Evolutionary conservation across 2,329 filamentous ascomycete species (phyloP).

Genomic region (Scedosporium aurantiacum): DNA sequence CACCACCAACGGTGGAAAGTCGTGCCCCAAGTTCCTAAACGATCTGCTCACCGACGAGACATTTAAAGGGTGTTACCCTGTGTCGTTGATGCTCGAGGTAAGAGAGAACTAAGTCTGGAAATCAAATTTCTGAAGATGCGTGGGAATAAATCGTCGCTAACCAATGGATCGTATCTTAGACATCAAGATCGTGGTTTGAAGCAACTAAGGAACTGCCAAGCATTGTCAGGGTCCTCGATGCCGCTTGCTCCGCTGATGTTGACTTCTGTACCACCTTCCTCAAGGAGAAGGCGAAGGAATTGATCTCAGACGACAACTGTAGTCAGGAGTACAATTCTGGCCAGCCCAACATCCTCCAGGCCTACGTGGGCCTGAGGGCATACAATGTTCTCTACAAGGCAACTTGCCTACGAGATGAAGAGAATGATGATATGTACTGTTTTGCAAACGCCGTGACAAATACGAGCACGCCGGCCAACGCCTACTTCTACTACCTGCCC

Average conservation of each 20-base stretch:
- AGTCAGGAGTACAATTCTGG: constrained; percentile 54
- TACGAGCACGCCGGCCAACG: constrained; percentile 53
- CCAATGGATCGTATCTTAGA: constrained; percentile 34
- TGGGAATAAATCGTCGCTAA: background rate
- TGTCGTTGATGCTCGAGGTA: constrained; percentile 76
- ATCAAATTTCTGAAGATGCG: constrained; percentile 14
- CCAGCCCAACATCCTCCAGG: constrained; percentile 61
- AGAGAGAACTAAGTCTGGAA: constrained; percentile 1
- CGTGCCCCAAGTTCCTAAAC: constrained; percentile 58
- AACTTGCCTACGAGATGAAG: constrained; percentile 62
- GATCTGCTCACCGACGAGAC: constrained; percentile 52
- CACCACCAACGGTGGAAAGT: constrained; percentile 33
- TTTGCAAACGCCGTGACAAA: constrained; percentile 82
- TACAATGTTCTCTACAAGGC: constrained; percentile 73
- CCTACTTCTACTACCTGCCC: constrained; percentile 77
- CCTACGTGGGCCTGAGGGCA: constrained; percentile 63
- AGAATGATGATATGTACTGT: constrained; percentile 57
- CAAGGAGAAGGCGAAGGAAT: constrained; percentile 49
- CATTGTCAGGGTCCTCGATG: constrained; percentile 69
- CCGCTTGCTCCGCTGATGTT: constrained; percentile 60
- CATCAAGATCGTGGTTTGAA: constrained; percentile 75
- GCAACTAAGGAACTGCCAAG: constrained; percentile 58
- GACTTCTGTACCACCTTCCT: constrained; percentile 57
- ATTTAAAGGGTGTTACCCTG: constrained; percentile 66
- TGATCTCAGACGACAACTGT: constrained; percentile 56